Percentiles rank a stretch among this genome's conserved stretches.
phyloP scores from a whole-genome alignment of 169 alveolate species.

The Eimeria brunetti region DNA sequence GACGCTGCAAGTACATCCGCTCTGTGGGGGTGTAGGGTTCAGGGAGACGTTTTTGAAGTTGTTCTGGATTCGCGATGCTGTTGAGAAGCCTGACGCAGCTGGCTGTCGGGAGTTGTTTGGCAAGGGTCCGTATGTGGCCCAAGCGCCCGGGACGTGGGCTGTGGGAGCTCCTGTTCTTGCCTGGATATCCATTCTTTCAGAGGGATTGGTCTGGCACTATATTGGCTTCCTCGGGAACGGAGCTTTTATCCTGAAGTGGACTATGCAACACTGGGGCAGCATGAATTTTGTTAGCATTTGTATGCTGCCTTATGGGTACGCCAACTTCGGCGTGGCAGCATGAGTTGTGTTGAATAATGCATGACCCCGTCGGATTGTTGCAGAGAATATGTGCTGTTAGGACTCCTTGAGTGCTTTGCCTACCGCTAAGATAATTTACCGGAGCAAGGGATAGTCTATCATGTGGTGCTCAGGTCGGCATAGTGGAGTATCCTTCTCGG shows the following conservation, averaged over 20 bases:
- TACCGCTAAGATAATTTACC: neutral
- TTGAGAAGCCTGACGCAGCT: constrained; percentile 27
- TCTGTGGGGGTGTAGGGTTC: constrained; percentile 64
- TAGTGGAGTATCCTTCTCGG: constrained; percentile 46
- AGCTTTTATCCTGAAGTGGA: constrained; percentile 20
- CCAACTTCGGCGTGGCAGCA: constrained; percentile 33
- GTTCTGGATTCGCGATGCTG: constrained; percentile 56
- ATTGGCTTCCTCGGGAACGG: constrained; percentile 43
- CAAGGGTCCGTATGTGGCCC: constrained; percentile 47
- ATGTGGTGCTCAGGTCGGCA: constrained; percentile 43
- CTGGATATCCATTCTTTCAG: constrained; percentile 19
- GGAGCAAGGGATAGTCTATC: neutral
- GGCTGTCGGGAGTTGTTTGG: constrained; percentile 36
- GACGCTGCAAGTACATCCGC: constrained; percentile 31
- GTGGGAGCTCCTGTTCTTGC: constrained; percentile 35
- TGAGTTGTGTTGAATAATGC: neutral
- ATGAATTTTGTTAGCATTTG: neutral
- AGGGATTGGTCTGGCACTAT: constrained; percentile 47
- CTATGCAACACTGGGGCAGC: constrained; percentile 44
- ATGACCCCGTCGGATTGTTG: neutral
- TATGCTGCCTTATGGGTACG: constrained; percentile 15
- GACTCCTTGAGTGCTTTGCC: neutral
- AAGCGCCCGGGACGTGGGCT: constrained; percentile 46
- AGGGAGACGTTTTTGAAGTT: constrained; percentile 41
- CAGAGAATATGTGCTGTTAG: neutral